phyloP scores from a whole-genome alignment of 495 filamentous ascomycete genomes.

The Peziza echinospora region DNA sequence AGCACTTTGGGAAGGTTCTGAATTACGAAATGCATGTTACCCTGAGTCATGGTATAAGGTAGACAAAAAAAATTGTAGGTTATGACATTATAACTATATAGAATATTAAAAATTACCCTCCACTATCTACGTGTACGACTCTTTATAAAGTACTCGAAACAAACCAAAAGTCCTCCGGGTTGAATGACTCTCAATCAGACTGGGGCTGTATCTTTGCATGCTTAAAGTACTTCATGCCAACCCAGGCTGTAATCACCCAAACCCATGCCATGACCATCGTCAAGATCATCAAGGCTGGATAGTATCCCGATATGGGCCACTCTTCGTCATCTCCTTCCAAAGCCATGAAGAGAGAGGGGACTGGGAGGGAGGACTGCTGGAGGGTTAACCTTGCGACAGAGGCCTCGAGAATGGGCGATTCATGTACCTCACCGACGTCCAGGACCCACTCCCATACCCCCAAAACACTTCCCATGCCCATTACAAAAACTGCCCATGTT shows the following conservation, averaged over 20 bases:
- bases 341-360: slow-evolving; percentile 28
- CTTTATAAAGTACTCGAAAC: no score
- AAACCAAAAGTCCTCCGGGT: no score
- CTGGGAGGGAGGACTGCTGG: slow-evolving; percentile 1
- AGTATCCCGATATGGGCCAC: slow-evolving; percentile 86
- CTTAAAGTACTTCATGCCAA: slow-evolving; percentile 97
- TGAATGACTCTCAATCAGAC: no score
- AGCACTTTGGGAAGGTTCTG: no score
- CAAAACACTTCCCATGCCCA: slow-evolving; percentile 84
- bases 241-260: slow-evolving; percentile 91
- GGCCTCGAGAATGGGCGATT: not conserved
- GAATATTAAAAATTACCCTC: no score
- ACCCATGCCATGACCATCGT: slow-evolving; percentile 96
- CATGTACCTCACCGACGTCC: slow-evolving; percentile 41
- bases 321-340: slow-evolving; percentile 52
- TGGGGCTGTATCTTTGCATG: slow-evolving; percentile 62
- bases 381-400: not conserved
- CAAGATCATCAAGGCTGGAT: slow-evolving; percentile 78
- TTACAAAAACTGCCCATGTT: slow-evolving; percentile 87
- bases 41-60: no score
- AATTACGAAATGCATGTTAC: no score
- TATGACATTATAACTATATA: no score
- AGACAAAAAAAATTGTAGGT: no score
- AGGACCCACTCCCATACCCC: slow-evolving; percentile 99
- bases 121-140: no score